Evolutionary conservation across 768 basidiomycete genomes (phyloP), one percentile per base, ranked within the genome.

Genomic region (Tulasnella sp.): DNA sequence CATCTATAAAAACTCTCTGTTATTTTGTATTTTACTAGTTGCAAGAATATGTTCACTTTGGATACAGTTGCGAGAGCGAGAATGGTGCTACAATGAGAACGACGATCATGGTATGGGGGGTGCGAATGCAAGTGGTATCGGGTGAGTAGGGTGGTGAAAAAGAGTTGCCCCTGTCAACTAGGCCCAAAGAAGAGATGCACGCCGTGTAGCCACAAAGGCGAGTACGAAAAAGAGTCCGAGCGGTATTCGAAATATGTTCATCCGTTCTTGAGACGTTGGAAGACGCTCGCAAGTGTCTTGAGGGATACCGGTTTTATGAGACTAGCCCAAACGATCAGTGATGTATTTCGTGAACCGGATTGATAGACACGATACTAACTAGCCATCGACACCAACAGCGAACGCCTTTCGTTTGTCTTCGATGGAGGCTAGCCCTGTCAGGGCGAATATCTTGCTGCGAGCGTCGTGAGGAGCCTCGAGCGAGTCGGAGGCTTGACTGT

Each of bases 301-400:
- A 97, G 88, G n/a, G 88, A 88, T 19, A 97, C 91, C 10, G 94
- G 94, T 71, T 97, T 97, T 60, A 96, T 89, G 19, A 95, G 79
- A 67, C 92, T 94, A 63, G 13, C 24, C 34, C 38, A 0, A 34
- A 58, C 34, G 56, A 51, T 24, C 8, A 53, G 32, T 27, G 23
- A 47, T n/a, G 27, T 19, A n/a, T 13, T 4, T 56, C 52, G 47
- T 48, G 41, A 48, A 63, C 38, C 3, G 11, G 17, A 49, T 17
- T n/a, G 38, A 54, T 24, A 45, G 15, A 30, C 61, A 23, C 17
- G 29, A 41, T 26, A 83, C 89, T 64, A 68, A 94, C 91, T 95
- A 95, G 73, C 94, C 93, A 64, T 96, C 89, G 52, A 97, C 91
- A 0, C 94, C 94, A 53, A 88, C 88, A 47, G 88, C 85, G 64